Evolutionary conservation across 2,329 filamentous ascomycete species (phyloP).

Genomic region (Neonectria neomacrospora): DNA sequence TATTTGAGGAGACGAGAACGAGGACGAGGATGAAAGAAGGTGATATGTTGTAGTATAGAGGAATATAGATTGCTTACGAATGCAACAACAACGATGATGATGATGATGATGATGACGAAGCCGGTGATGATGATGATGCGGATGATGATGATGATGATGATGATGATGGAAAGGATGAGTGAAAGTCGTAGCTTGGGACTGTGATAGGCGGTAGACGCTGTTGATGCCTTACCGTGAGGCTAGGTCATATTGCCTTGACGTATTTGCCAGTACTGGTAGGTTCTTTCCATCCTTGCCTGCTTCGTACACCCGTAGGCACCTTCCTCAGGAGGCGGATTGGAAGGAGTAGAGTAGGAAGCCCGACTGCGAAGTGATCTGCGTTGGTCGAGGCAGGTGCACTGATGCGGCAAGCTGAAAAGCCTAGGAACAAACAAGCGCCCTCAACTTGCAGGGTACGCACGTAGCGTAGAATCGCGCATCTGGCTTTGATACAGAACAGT

Average conservation of each 20-base stretch:
- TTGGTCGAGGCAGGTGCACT: conserved; percentile 5
- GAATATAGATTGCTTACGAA: neutral
- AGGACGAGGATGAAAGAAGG: neutral
- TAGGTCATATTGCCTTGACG: neutral
- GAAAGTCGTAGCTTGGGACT: neutral
- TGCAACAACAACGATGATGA: neutral
- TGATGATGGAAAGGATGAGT: neutral
- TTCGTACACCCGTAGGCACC: conserved; percentile 4
- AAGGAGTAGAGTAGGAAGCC: conserved; percentile 2
- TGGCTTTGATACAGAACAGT: neutral
- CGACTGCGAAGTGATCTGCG: conserved; percentile 17
- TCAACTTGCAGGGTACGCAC: conserved; percentile 11
- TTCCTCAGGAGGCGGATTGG: conserved; percentile 15
- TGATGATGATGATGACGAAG: conserved; percentile 1
- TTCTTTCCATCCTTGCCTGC: conserved; percentile 13
- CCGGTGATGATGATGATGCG: neutral
- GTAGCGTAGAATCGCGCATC: conserved; percentile 9
- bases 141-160: neutral
- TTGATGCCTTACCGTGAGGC: neutral
- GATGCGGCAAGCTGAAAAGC: conserved; percentile 3
- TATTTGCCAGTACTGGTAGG: neutral
- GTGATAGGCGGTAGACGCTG: neutral
- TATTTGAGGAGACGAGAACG: conserved; percentile 15
- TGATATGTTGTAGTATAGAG: neutral
- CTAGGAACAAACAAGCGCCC: conserved; percentile 1